phyloP scores from a whole-genome alignment of 345 rosid genomes.

The Lepidium sativum region DNA sequence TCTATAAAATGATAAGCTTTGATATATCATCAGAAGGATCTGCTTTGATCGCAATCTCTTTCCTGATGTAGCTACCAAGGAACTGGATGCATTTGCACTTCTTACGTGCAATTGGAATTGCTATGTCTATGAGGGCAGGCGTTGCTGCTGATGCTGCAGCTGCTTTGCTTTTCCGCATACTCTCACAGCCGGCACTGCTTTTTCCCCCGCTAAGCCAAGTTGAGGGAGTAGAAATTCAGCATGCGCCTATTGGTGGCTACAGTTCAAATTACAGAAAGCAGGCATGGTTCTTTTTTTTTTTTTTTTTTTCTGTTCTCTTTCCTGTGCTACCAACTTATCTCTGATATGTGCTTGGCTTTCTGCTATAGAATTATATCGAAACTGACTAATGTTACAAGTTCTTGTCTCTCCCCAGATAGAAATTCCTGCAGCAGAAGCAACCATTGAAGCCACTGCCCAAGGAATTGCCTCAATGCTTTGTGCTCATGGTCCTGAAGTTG shows the following conservation, averaged over 20 bases:
- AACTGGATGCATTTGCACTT: constrained; percentile 99
- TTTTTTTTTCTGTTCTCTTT: background rate
- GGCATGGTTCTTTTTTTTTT: constrained; percentile 29
- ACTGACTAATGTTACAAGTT: constrained; percentile 15
- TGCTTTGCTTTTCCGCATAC: constrained; percentile 87
- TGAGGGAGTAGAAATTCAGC: constrained; percentile 80
- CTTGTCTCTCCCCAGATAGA: constrained; percentile 54
- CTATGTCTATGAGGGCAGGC: constrained; percentile 98
- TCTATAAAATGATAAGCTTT: background rate
- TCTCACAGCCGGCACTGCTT: constrained; percentile 92
- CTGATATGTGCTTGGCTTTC: background rate
- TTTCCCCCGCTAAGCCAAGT: constrained; percentile 92
- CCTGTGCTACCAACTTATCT: background rate
- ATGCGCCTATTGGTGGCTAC: constrained; percentile 63
- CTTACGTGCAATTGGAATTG: constrained; percentile 95
- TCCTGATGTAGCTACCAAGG: constrained; percentile 71
- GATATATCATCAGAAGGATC: background rate
- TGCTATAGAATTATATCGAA: background rate
- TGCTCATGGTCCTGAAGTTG: constrained; percentile 99
- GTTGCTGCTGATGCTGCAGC: constrained; percentile 99
- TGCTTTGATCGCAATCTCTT: constrained; percentile 18
- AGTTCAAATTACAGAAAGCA: constrained; percentile 76
- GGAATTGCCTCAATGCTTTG: constrained; percentile 99
- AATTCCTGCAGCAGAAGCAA: constrained; percentile 94
- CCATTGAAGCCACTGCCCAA: constrained; percentile 98